Conservation (phyloP, 2,329 filamentous ascomycete species). For the Trichophyton verrucosum region DNA sequence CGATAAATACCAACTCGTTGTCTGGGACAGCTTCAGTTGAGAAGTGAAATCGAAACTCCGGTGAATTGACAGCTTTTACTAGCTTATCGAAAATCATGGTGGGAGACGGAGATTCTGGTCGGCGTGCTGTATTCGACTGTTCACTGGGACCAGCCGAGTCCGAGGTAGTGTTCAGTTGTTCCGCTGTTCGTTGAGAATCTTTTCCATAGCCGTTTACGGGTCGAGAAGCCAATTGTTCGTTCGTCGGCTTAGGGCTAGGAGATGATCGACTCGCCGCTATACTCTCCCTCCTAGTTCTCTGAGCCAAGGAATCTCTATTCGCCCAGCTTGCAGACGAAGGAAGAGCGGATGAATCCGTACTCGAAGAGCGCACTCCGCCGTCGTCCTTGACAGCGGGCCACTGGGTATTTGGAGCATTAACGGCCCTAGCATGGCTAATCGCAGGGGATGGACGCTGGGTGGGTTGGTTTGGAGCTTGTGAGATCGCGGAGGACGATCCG, state of each 20-base stretch:
- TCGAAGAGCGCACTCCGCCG: constrained; percentile 39
- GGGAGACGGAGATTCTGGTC: constrained; percentile 7
- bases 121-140: constrained; percentile 1
- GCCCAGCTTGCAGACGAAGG: constrained; percentile 94
- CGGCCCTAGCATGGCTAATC: constrained; percentile 38
- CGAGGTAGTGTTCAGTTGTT: neutral
- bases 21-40: constrained; percentile 34
- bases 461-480: constrained; percentile 19
- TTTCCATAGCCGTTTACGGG: constrained; percentile 1
- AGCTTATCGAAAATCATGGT: constrained; percentile 28
- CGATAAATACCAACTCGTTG: constrained; percentile 41
- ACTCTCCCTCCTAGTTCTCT: constrained; percentile 57
- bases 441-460: constrained; percentile 33
- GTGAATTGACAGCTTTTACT: constrained; percentile 36
- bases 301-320: constrained; percentile 49
- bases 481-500: constrained; percentile 14
- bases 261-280: constrained; percentile 69
- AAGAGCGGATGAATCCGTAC: constrained; percentile 72
- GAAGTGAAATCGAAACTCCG: constrained; percentile 44
- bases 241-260: constrained; percentile 59
- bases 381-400: constrained; percentile 65
- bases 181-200: neutral
- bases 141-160: neutral
- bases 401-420: constrained; percentile 50
- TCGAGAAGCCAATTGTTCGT: constrained; percentile 31